phyloP scores from a whole-genome alignment of 495 filamentous ascomycete species.

The Rhypophila decipiens region DNA sequence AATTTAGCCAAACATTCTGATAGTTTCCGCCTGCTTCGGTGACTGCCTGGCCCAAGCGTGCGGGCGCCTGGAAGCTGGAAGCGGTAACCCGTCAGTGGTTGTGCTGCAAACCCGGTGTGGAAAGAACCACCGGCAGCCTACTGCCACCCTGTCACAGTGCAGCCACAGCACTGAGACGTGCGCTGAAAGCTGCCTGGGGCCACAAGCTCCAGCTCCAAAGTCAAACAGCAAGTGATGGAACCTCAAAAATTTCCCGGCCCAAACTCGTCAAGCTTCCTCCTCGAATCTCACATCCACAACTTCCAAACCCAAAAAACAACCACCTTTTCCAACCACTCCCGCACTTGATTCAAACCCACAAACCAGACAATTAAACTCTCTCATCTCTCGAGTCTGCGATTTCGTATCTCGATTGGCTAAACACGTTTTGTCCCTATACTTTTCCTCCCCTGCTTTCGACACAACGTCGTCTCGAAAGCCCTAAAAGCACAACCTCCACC shows the following conservation, averaged over 20 bases:
- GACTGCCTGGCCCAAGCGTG: not conserved
- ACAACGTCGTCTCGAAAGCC: too few species aligned
- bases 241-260: too few species aligned
- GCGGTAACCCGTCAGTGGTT: too few species aligned
- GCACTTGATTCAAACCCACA: not conserved
- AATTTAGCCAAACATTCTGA: constrained; percentile 5
- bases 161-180: too few species aligned
- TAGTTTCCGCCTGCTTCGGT: constrained; percentile 26
- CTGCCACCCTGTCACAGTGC: too few species aligned
- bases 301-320: not conserved
- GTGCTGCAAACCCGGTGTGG: too few species aligned
- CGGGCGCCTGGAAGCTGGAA: constrained; percentile 3
- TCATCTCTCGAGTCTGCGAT: not conserved
- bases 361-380: not conserved
- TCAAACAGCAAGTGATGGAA: too few species aligned
- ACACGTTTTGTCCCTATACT: too few species aligned
- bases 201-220: not conserved
- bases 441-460: too few species aligned
- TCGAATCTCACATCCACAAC: not conserved
- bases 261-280: too few species aligned
- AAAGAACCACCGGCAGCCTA: too few species aligned
- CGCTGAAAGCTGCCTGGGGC: not conserved
- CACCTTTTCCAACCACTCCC: not conserved
- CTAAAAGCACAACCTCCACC: not conserved
- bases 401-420: not conserved